These are phyloP conservation scores for Triticum dicoccoides DNA, from an alignment of 176 grass and related monocot species.

Conservation along the genomic window DNA sequence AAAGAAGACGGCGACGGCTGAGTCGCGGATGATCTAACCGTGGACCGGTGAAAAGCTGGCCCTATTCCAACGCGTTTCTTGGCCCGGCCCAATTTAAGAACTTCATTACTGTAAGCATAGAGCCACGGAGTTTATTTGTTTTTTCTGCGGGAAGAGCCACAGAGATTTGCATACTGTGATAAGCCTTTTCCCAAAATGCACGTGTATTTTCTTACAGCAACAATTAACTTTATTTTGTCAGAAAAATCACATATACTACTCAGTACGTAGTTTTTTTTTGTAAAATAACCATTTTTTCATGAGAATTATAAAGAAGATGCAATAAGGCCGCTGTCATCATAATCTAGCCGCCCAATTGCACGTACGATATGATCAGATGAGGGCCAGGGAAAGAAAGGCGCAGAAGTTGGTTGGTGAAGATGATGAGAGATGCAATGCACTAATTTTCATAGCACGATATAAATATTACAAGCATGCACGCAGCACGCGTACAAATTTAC, in stretches of 20 bases:
- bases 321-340: neutral
- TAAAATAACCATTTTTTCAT: neutral
- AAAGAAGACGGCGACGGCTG: neutral
- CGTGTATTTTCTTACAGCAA: neutral
- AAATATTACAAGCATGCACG: constrained; percentile 19
- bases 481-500: constrained; percentile 20
- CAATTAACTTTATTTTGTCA: neutral
- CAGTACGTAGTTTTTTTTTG: neutral
- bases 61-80: neutral
- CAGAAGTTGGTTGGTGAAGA: neutral
- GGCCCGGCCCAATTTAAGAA: neutral
- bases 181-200: neutral
- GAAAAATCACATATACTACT: neutral
- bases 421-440: neutral
- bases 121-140: no score
- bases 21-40: neutral
- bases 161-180: neutral
- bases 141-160: no score
- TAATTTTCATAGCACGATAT: neutral
- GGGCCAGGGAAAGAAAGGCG: neutral
- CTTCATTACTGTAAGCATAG: no score
- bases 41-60: neutral
- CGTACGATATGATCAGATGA: neutral
- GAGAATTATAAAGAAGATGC: neutral
- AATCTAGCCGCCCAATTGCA: neutral